phyloP scores from a whole-genome alignment of 495 filamentous ascomycete species.

The Penicillium ucsense region DNA sequence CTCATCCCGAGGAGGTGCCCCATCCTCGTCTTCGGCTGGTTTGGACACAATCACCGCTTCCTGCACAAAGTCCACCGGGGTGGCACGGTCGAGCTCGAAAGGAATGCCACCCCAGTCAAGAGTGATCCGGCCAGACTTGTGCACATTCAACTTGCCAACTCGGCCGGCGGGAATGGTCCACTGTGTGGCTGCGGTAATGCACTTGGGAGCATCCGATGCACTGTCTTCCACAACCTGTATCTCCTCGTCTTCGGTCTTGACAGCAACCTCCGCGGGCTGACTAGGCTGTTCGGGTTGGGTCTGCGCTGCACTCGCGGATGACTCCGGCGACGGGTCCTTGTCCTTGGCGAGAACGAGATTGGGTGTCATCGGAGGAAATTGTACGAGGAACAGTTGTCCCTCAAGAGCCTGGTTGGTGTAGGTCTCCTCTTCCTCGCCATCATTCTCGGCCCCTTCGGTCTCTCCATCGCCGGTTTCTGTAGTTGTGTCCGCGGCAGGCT shows the following conservation, averaged over 20 bases:
- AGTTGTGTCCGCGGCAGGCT: conserved; percentile 1
- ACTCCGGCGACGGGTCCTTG: conserved; percentile 2
- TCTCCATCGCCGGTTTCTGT: conserved; percentile 5
- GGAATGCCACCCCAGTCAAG: conserved; percentile 43
- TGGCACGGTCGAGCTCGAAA: conserved; percentile 35
- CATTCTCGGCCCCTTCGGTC: background rate
- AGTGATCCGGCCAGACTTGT: conserved; percentile 38
- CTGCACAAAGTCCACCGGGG: conserved; percentile 36
- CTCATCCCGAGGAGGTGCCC: conserved; percentile 14
- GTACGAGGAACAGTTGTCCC: conserved; percentile 43
- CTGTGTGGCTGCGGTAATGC: conserved; percentile 29
- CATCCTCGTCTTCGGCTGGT: conserved; percentile 10
- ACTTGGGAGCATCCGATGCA: conserved; percentile 9
- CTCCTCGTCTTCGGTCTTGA: conserved; percentile 27
- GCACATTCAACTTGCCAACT: conserved; percentile 46
- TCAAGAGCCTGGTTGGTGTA: conserved; percentile 20
- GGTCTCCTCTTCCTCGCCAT: conserved; percentile 12
- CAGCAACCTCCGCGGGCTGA: background rate
- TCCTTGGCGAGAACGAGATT: conserved; percentile 29
- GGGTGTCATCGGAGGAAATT: conserved; percentile 47
- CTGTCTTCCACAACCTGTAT: conserved; percentile 22
- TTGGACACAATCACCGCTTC: conserved; percentile 35
- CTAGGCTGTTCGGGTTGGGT: conserved; percentile 2
- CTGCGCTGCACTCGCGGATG: conserved; percentile 2
- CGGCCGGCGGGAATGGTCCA: conserved; percentile 44